These are phyloP conservation scores for Mycena sanguinolenta DNA, from an alignment of 768 basidiomycete genomes.

Conservation along the genomic window DNA sequence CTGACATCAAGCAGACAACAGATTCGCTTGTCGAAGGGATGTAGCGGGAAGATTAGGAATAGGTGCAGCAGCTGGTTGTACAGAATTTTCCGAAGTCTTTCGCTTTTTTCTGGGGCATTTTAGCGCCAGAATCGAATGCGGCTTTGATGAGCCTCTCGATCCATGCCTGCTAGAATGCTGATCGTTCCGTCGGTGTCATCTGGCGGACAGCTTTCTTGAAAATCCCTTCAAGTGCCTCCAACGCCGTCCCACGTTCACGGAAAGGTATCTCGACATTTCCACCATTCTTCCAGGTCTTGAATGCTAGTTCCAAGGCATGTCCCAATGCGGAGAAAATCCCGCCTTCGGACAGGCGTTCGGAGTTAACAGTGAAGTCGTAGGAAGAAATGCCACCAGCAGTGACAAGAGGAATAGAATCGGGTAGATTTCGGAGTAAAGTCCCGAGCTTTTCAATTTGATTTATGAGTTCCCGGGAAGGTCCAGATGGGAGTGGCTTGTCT, in stretches of 20 bases:
- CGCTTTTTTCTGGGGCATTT: slow-evolving; percentile 4
- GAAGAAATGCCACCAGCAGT: no score
- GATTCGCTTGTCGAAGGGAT: no score
- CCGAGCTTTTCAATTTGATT: no score
- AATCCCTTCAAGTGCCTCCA: background rate
- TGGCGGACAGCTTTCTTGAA: slow-evolving; percentile 10
- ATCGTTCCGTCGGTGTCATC: background rate
- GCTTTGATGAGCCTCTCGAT: slow-evolving; percentile 16
- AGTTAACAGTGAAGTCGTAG: background rate
- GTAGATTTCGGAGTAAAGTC: no score
- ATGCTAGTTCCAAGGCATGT: background rate
- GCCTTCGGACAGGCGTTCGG: background rate
- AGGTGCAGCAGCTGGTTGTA: background rate
- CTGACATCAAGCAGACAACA: no score
- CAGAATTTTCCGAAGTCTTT: background rate
- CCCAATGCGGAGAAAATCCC: background rate
- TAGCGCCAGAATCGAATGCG: slow-evolving; percentile 7
- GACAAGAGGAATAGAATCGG: no score
- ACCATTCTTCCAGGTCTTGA: background rate
- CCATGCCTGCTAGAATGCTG: slow-evolving; percentile 4
- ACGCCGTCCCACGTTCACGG: background rate
- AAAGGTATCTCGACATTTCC: background rate
- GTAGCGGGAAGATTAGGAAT: no score
- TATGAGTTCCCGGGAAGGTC: no score
- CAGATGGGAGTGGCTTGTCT: no score